These are phyloP conservation scores for Baorangia bicolor DNA, from an alignment of 768 basidiomycete genomes.

Conservation along the genomic window DNA sequence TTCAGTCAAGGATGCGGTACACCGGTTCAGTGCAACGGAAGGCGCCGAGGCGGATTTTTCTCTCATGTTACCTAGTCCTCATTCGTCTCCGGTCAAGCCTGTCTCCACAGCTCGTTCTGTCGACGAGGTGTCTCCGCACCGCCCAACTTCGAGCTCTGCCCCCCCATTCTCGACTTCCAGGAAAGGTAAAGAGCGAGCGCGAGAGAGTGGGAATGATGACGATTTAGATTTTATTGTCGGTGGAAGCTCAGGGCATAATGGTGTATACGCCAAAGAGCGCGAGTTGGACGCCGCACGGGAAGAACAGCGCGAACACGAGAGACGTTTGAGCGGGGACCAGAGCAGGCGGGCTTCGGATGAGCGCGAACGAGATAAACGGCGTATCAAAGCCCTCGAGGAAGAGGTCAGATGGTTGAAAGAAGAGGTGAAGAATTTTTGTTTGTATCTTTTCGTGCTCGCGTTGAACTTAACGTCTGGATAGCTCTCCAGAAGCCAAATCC, in stretches of 20 bases:
- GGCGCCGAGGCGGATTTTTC: conserved; percentile 50
- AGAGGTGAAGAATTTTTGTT: conserved; percentile 38
- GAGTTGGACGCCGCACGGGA: conserved; percentile 58
- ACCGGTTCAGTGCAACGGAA: conserved; percentile 44
- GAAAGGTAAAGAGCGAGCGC: conserved; percentile 49
- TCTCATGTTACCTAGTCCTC: conserved; percentile 48
- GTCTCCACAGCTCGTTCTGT: conserved; percentile 26
- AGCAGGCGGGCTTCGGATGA: conserved; percentile 36
- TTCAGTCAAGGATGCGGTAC: conserved; percentile 50
- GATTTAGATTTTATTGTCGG: conserved; percentile 29
- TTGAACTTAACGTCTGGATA: conserved; percentile 23
- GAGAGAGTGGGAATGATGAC: conserved; percentile 25
- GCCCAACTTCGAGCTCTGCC: background rate
- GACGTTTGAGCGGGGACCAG: conserved; percentile 39
- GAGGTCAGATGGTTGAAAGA: conserved; percentile 60
- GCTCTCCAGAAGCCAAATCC: conserved; percentile 44
- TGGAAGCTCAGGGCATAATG: conserved; percentile 46
- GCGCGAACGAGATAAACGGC: conserved; percentile 55
- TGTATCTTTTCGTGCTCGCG: background rate
- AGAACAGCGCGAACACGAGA: conserved; percentile 48
- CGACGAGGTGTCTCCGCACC: conserved; percentile 15
- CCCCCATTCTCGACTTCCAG: conserved; percentile 16
- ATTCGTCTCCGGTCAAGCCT: conserved; percentile 32
- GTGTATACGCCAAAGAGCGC: conserved; percentile 59
- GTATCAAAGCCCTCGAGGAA: conserved; percentile 61